phyloP scores from a whole-genome alignment of 148 eudicot species.

The Silene latifolia region DNA sequence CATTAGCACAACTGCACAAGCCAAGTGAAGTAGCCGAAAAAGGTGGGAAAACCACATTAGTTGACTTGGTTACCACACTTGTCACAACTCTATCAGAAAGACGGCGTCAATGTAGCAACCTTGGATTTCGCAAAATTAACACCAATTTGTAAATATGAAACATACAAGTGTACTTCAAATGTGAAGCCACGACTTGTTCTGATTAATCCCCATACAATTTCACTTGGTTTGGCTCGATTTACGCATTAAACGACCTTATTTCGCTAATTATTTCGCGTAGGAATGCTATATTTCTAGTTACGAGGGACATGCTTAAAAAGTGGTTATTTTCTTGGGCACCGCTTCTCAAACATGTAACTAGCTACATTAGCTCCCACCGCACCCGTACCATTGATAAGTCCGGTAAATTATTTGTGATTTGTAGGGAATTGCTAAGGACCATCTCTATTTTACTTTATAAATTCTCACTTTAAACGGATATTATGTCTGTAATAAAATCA shows the following conservation, averaged over 20 bases:
- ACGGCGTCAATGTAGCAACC: slow-evolving; percentile 14
- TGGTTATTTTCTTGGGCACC: background rate
- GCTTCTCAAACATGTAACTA: background rate
- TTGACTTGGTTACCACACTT: background rate
- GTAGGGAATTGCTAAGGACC: no score
- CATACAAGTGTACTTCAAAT: background rate
- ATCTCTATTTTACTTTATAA: no score
- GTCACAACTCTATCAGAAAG: background rate
- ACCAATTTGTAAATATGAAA: no score
- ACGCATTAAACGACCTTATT: no score
- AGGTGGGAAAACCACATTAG: background rate
- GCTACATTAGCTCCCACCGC: background rate
- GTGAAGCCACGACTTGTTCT: background rate
- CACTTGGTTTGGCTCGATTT: background rate
- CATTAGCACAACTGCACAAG: no score
- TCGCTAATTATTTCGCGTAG: background rate
- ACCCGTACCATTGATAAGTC: no score
- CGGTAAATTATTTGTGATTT: no score
- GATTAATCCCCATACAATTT: background rate
- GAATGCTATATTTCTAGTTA: background rate
- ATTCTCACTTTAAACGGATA: no score
- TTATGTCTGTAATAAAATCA: no score
- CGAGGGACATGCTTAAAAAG: background rate
- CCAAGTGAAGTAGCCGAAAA: background rate
- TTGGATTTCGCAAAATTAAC: background rate